phyloP scores from a whole-genome alignment of 257 asterid species.

The Solanum virginianum region DNA sequence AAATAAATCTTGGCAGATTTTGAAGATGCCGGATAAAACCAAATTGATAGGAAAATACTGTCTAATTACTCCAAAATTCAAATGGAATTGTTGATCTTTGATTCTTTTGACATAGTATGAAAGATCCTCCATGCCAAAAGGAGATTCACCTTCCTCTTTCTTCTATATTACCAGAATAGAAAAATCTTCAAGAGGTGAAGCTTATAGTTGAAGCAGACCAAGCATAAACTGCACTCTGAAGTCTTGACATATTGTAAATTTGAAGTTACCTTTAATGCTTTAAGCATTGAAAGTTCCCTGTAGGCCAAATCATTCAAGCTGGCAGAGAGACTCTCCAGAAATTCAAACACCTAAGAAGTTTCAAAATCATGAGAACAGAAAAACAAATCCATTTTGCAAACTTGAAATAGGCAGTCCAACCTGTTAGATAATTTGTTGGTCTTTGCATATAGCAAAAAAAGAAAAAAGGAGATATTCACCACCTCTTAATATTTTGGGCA shows the following conservation, averaged over 20 bases:
- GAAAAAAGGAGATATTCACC: neutral
- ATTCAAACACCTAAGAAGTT: slow-evolving; percentile 56
- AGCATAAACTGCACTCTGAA: neutral
- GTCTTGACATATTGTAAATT: neutral
- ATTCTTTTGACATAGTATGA: slow-evolving; percentile 61
- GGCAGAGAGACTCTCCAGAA: slow-evolving; percentile 71
- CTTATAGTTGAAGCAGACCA: neutral
- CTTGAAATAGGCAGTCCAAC: neutral
- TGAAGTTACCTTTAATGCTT: slow-evolving; percentile 64
- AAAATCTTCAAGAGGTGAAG: slow-evolving; percentile 5
- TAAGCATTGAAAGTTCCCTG: slow-evolving; percentile 59
- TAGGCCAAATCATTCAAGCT: slow-evolving; percentile 72
- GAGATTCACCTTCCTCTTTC: slow-evolving; percentile 67
- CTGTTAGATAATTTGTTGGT: neutral
- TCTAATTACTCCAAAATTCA: slow-evolving; percentile 72
- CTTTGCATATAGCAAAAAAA: neutral
- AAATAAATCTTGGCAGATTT: slow-evolving; percentile 85
- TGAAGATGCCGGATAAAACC: slow-evolving; percentile 90
- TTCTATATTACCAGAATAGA: slow-evolving; percentile 32
- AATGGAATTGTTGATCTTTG: slow-evolving; percentile 52
- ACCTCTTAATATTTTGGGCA: neutral
- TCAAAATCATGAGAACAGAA: slow-evolving; percentile 2
- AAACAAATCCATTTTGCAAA: neutral
- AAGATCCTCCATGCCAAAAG: slow-evolving; percentile 82
- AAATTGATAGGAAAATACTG: slow-evolving; percentile 70